Evolutionary conservation across 148 eudicot genomes (phyloP), one percentile per base, ranked within the genome.

Genomic region (Diospyros lotus): DNA sequence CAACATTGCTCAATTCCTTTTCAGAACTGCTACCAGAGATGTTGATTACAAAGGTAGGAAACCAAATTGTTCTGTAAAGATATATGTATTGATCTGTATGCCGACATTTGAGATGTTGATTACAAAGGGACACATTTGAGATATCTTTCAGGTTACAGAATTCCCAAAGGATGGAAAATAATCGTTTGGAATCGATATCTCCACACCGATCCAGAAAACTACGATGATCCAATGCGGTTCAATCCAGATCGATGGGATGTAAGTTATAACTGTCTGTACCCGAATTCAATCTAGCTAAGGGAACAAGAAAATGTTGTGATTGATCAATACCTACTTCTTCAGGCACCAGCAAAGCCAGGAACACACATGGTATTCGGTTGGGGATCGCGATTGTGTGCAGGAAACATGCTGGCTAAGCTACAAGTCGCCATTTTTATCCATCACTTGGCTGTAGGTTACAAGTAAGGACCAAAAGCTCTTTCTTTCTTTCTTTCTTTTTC

Each of bases 161-260:
- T 84, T 50, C 84, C 84, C 0, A 84, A 79, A 77, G 85, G 79
- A 2, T 84, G 87, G 87, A 82, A 80, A 55, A 77, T 86, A 1
- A 28, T 78, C 7, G 28, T 82, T 18, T 87, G 88, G 90, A 15
- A 82, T 45, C 73, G 90, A n/a, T 76, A 80, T 56, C 82, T 84
- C 5, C 90, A 87, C 54, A 80, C 79, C 9, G 77, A 84, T 71
- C 78, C 83, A 6, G 75, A 75, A 52, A 80, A 87, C 78, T 84
- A 84, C 55, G 86, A 86, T 9, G 83, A 84, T 75, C 87, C 87
- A 0, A 42, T 80, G 74, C 41, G 73, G 66, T 86, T 86, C 58
- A 84, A 86, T 58, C 89, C 89, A 10, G 87, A 86, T 71, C 77
- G 87, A 83, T 86, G 89, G 89, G 75, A 86, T 53, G 89, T 86